These are phyloP conservation scores for apple (Malus domestica) DNA, from an alignment of 306 rosid genomes.

Conservation along the genomic window ASM211411v1 NC_041803.1:32904501-32905000, in stretches of 20 bases:
- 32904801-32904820: constrained; percentile 83
- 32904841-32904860: constrained; percentile 69
- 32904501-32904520: constrained; percentile 65
- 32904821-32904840: constrained; percentile 71
- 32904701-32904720: constrained; percentile 49
- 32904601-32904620: constrained; percentile 50
- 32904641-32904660: constrained; percentile 54
- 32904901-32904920: constrained; percentile 10
- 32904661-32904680: constrained; percentile 71
- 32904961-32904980: not conserved
- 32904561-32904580: constrained; percentile 63
- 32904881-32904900: constrained; percentile 27
- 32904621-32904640: constrained; percentile 87
- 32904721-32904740: constrained; percentile 69
- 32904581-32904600: constrained; percentile 67
- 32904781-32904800: constrained; percentile 60
- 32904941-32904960: constrained; percentile 9
- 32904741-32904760: constrained; percentile 60
- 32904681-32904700: constrained; percentile 88
- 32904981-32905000: not conserved
- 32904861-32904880: constrained; percentile 47
- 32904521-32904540: constrained; percentile 66
- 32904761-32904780: constrained; percentile 51
- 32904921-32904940: constrained; percentile 2
- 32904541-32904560: constrained; percentile 52